Evolutionary conservation across 139 green algal species (phyloP), one percentile per base, ranked within the genome.

Genomic region (Yamagishiella unicocca): DNA sequence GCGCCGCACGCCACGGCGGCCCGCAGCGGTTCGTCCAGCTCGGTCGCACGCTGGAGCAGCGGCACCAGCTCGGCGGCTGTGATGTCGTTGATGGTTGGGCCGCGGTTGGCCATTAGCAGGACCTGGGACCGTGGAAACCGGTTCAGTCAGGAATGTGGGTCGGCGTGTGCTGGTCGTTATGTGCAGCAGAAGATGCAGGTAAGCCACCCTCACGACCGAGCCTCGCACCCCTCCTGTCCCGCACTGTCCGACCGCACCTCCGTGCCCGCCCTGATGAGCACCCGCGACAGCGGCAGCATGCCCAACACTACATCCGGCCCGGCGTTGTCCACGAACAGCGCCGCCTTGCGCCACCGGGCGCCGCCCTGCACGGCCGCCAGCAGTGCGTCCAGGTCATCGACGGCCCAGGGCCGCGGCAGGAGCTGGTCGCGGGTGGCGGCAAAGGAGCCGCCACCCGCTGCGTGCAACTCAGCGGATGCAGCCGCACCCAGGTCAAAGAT

Each of bases 301-400:
- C 97, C 95, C 53, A 97, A 86, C 43, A 98, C 74, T 12, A 98
- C 93, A 73, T 99, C 97, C 24, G 93, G 92, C 2, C 97, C 97
- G 0, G 95, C 92, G 83, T 99, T 99, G 90, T 99, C 97, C 27
- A 97, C 95, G 84, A 99, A 99, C 29, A 99, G 76, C 42, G 98
- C 55, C 9, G 92, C 96, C 83, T 96, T 94, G 8, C 68, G 68
- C 87, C 96, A 95, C 4, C n/a, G 85, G 75, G 46, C 22, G 73
- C 76, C 37, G 40, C 42, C 17, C 50, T 43, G 25, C 64, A 61
- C 38, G 35, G 8, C 75, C 5, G 68, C 71, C 29, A 96, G 84
- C 37, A 95, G 37, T 0, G 61, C 71, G 43, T 98, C 97, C 45
- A 98, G 66, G 75, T 97, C 80, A 82, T 99, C 97, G 27, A 98